These are phyloP conservation scores for Xylaria intraflava DNA, from an alignment of 495 filamentous ascomycete genomes.

Conservation along the genomic window DNA sequence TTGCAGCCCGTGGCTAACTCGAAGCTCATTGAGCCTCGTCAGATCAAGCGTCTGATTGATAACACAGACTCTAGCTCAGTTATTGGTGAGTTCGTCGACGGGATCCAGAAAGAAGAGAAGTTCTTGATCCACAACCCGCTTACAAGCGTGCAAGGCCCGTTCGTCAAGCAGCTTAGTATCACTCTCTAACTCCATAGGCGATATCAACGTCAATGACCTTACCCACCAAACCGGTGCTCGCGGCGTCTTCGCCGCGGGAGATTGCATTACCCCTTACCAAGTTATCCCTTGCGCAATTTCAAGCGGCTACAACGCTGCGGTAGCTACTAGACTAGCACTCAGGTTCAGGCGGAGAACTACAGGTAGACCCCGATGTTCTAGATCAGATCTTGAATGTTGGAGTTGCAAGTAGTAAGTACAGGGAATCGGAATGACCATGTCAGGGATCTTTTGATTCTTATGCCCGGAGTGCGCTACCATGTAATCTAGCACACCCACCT, in stretches of 20 bases:
- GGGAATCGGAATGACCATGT: no score
- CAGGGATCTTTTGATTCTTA: no score
- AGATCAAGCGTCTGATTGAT: conserved; percentile 6
- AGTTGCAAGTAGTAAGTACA: background rate
- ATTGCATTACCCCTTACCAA: conserved; percentile 9
- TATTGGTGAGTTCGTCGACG: conserved; percentile 6
- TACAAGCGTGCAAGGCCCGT: conserved; percentile 4
- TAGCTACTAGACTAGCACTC: background rate
- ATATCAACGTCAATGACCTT: conserved; percentile 3
- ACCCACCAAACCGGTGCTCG: conserved; percentile 5
- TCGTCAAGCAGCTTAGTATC: conserved; percentile 10
- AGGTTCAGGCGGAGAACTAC: conserved; percentile 9
- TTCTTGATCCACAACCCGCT: conserved; percentile 10
- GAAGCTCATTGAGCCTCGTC: conserved; percentile 4
- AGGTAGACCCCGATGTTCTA: background rate
- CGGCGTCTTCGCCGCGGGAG: conserved; percentile 14
- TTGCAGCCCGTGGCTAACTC: background rate
- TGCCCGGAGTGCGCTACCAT: no score
- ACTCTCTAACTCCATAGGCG: conserved; percentile 6
- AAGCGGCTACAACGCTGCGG: background rate
- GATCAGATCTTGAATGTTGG: background rate
- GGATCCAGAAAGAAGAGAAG: background rate
- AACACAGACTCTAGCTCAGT: background rate
- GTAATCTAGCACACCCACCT: no score
- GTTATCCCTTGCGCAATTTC: background rate